Base-by-base conservation (phyloP, 805 yeast genomes). In the Candida koratica region DNA sequence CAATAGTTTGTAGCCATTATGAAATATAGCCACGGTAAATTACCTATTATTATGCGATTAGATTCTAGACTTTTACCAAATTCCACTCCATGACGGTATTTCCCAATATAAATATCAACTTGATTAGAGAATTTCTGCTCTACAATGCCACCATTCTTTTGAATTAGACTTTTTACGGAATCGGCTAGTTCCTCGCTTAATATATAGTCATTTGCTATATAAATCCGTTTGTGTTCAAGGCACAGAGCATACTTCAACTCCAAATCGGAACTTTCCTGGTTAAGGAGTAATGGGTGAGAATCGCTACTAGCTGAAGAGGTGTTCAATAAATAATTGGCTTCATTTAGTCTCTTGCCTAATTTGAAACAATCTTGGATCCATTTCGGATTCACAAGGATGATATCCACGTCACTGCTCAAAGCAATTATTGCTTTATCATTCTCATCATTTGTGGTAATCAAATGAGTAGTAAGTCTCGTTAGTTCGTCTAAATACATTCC, bases 351-450 rank as follows among this genome's bases (percentile, higher is more conserved):
- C 30, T 65, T 54, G 17, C 77, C 67, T 25, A 68, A 52, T 36
- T 71, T 75, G 42, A 84, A 63, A 51, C 89, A 81, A 40, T 75
- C 83, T 34, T 80, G 79, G 10, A 89, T 58, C 96, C 96, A 90
- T 14, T 77, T 75, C 0, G 96, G 94, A 3, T 72, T 64, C 3
- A 89, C 93, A 11, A 80, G 69, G 32, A 72, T 67, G 23, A 83
- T 79, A 23, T 64, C 55, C 24, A 64, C 55, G 11, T 41, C 46
- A 10, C 56, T 57, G 31, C 71, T 59, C 3, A 67, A 62, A 1
- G 84, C 86, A 17, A 74, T 65, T 25, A 77, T 67, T 31, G 80
- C 73, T 40, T 77, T 77, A 36, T 77, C 84, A 37, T 77, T 74
- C 3, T 73, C 56, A 23, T 60, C 52, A 43, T 74, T 75, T 4